Evolutionary conservation across 805 yeast genomes (phyloP).

Genomic region (Candida coquimbonensis): DNA sequence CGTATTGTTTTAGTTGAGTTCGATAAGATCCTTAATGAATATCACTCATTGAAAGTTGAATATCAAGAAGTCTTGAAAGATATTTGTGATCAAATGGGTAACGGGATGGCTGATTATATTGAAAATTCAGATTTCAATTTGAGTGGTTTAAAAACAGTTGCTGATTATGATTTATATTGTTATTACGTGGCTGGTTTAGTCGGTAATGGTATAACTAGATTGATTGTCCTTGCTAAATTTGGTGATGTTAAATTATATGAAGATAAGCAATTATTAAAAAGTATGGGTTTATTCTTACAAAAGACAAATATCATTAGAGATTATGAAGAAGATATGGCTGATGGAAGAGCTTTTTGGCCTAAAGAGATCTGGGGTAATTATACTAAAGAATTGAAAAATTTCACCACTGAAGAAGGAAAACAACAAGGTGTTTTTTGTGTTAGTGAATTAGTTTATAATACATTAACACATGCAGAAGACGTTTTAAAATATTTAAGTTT

Average conservation of each 20-base stretch:
- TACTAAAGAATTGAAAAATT: conserved; percentile 54
- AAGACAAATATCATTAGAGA: conserved; percentile 96
- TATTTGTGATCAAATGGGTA: conserved; percentile 83
- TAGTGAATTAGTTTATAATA: conserved; percentile 72
- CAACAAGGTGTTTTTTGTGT: conserved; percentile 65
- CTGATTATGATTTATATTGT: conserved; percentile 87
- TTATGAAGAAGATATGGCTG: conserved; percentile 83
- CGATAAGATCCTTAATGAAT: conserved; percentile 60
- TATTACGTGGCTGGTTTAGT: conserved; percentile 97
- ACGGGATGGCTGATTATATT: conserved; percentile 95
- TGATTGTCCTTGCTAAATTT: conserved; percentile 70
- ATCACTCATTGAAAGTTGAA: conserved; percentile 60
- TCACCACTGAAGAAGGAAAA: conserved; percentile 41
- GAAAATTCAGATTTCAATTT: conserved; percentile 69
- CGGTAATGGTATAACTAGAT: conserved; percentile 88
- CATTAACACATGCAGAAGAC: conserved; percentile 72
- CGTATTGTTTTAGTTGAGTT: conserved; percentile 76
- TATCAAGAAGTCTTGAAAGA: conserved; percentile 76
- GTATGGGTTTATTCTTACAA: conserved; percentile 94
- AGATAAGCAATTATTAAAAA: conserved; percentile 54
- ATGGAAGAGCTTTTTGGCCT: conserved; percentile 96
- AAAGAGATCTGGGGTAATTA: conserved; percentile 86
- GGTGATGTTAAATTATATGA: conserved; percentile 49
- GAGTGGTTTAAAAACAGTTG: conserved; percentile 69
- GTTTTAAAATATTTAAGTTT: conserved; percentile 68